A percentile compares a stretch with the other conserved stretches of the same genome.
These are phyloP conservation scores for Selaginella moellendorffii DNA, from an alignment of 75 land plant genomes.

Conservation along the genomic window DNA sequence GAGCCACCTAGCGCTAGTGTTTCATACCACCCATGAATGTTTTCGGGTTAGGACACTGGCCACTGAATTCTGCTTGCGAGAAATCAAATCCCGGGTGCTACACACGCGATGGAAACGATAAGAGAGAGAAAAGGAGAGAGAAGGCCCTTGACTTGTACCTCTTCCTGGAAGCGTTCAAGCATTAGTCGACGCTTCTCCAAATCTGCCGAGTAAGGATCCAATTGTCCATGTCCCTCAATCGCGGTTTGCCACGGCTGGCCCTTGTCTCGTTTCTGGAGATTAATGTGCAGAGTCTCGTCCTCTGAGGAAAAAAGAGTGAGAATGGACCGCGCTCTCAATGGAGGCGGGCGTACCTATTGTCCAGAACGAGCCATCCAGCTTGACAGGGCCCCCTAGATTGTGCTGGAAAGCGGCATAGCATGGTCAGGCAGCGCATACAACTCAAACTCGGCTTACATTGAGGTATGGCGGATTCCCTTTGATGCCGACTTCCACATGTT, in stretches of 20 bases:
- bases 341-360: constrained; percentile 46
- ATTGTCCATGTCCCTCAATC: constrained; percentile 60
- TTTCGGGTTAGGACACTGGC: constrained; percentile 77
- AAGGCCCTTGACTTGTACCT: constrained; percentile 30
- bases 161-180: constrained; percentile 95
- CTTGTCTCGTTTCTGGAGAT: constrained; percentile 77
- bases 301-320: constrained; percentile 52
- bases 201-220: constrained; percentile 75
- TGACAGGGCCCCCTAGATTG: constrained; percentile 59
- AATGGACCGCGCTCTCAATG: too few relatives aligned
- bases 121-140: background rate
- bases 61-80: constrained; percentile 83
- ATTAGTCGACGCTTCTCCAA: constrained; percentile 88
- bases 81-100: constrained; percentile 99
- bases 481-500: constrained; percentile 80
- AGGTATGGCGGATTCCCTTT: constrained; percentile 91
- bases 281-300: constrained; percentile 81
- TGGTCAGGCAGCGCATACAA: background rate
- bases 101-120: constrained; percentile 7
- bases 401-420: constrained; percentile 40
- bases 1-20: too few relatives aligned
- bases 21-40: constrained; percentile 91
- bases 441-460: constrained; percentile 27
- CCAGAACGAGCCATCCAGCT: constrained; percentile 93
- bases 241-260: constrained; percentile 91